phyloP scores from a whole-genome alignment of 768 basidiomycete species.

The Leucocoprinus sp. region DNA sequence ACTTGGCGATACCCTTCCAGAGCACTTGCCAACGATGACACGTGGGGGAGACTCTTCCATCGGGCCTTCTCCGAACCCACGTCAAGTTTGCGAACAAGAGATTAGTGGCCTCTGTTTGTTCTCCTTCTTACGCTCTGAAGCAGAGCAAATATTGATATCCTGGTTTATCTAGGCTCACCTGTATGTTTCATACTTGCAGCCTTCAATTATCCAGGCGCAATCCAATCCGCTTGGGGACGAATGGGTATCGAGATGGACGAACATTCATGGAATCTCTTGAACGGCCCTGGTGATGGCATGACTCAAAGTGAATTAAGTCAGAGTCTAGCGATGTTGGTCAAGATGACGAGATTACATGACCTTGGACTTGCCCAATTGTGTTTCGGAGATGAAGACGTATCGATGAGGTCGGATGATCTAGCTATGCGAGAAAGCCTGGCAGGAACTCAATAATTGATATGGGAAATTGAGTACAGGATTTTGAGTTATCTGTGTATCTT shows the following conservation, averaged over 20 bases:
- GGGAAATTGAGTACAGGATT: no score
- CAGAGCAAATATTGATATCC: conserved; percentile 1
- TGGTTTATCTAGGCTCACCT: conserved; percentile 48
- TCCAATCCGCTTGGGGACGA: conserved; percentile 62
- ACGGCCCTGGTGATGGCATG: conserved; percentile 31
- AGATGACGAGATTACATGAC: conserved; percentile 70
- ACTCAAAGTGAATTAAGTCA: conserved; percentile 26
- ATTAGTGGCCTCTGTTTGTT: conserved; percentile 73
- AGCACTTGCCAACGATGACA: conserved; percentile 28
- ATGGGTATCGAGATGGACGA: conserved; percentile 64
- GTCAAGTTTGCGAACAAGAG: conserved; percentile 50
- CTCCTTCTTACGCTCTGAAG: not conserved
- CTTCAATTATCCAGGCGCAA: conserved; percentile 53
- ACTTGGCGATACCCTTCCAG: conserved; percentile 56
- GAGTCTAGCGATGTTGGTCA: conserved; percentile 54
- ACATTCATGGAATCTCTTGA: conserved; percentile 53
- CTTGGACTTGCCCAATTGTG: conserved; percentile 64
- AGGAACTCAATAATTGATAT: no score
- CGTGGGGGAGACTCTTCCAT: conserved; percentile 11
- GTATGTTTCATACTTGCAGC: conserved; percentile 71
- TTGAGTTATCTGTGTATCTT: no score
- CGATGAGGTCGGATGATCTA: no score
- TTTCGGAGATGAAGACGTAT: conserved; percentile 29
- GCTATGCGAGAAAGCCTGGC: no score
- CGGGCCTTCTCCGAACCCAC: conserved; percentile 18